phyloP scores from a whole-genome alignment of 106 monocot species.

The Dendrobium chrysotoxum region DNA sequence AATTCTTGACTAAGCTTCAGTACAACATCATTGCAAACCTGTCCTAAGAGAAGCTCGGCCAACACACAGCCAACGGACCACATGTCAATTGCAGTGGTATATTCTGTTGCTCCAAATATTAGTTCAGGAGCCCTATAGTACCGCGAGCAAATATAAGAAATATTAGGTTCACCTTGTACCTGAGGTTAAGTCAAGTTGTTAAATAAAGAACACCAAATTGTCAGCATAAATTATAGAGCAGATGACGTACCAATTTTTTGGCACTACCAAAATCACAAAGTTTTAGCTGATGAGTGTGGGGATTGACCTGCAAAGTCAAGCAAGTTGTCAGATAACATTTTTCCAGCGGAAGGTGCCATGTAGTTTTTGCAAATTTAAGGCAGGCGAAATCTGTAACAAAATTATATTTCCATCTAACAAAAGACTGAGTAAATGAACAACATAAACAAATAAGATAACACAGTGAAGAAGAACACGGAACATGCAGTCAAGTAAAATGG shows the following conservation, averaged over 20 bases:
- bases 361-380: background rate
- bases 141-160: slow-evolving; percentile 62
- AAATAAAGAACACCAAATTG: background rate
- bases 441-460: no score
- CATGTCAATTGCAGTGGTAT: slow-evolving; percentile 57
- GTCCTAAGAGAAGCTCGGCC: slow-evolving; percentile 46
- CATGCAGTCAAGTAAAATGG: no score
- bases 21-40: slow-evolving; percentile 19
- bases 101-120: slow-evolving; percentile 66
- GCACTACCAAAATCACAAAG: slow-evolving; percentile 81
- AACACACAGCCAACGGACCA: slow-evolving; percentile 69
- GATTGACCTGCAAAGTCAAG: slow-evolving; percentile 44
- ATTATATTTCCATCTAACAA: background rate
- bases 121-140: slow-evolving; percentile 69
- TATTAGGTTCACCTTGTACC: slow-evolving; percentile 49
- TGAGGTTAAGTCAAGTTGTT: slow-evolving; percentile 8
- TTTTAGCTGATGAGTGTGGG: slow-evolving; percentile 64
- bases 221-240: background rate
- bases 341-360: background rate
- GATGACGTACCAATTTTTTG: slow-evolving; percentile 44
- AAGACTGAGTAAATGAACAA: background rate
- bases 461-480: background rate
- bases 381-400: background rate
- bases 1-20: background rate
- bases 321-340: slow-evolving; percentile 1